Evolutionary conservation across 345 rosid genomes (phyloP), one percentile per base, ranked within the genome.

Genomic region (Camelina hispida): DNA sequence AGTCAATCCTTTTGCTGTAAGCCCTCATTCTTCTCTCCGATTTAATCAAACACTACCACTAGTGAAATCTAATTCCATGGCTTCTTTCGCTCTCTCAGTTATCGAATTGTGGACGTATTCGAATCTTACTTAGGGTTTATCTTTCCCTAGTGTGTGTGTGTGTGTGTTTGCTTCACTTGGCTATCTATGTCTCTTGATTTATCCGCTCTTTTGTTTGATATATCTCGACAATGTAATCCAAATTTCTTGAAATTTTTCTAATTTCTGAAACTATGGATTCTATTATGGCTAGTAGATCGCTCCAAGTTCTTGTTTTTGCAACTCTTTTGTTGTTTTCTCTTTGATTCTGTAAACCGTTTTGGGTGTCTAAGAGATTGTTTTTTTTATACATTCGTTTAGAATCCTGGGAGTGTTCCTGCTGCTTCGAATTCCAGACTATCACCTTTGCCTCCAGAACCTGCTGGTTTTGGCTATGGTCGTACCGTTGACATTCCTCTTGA

Each of bases 401-500:
- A 83, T 78, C 57, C 68, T 28, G 87, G 83, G 68, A 83, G 81
- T 80, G 90, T 77, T 47, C 93, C 96, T 0, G 85, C 95, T 30
- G 87, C 93, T 66, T 64, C 90, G 23, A 86, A 84, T 79, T 90
- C 98, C 4, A 88, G 89, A 82, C 85, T 96, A 64, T 86, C 98
- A 15, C 99, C 99, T 42, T 91, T 93, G 76, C 98, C 99, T 79
- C 96, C 84, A 4, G 99, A 96, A 60, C 98, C 97, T 55, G 89
- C 85, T 65, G 99, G 85, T 68, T 89, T 80, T 68, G 86, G 83
- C 20, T 86, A 87, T 47, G 91, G 87, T 63, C 93, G 86, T 9
- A 90, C 98, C 1, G 66, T 88, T 73, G 99, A 93, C 80, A 86
- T 96, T 81, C 98, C 99, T 80, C 97, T 96, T 66, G 97, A 89